A percentile compares a stretch with the other conserved stretches of the same genome.
These are phyloP conservation scores for Chernovozyma aurita DNA, from an alignment of 1,139 yeast genomes.

Conservation along the genomic window DNA sequence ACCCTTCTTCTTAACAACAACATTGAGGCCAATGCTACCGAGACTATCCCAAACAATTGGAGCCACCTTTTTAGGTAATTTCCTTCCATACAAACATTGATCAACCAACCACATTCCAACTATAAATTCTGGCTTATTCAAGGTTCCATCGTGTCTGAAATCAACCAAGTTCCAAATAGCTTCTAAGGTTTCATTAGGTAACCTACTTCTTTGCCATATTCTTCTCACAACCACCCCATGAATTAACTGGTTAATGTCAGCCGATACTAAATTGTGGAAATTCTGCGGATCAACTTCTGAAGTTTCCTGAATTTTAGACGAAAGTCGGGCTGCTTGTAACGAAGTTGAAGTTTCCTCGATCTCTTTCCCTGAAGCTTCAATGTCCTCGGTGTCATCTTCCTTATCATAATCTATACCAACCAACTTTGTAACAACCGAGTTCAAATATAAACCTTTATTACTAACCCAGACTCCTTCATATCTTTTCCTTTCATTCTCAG, in stretches of 20 bases:
- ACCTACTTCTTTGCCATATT: slow-evolving; percentile 73
- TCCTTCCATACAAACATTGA: slow-evolving; percentile 91
- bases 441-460: slow-evolving; percentile 65
- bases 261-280: slow-evolving; percentile 31
- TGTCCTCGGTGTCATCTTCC: slow-evolving; percentile 10
- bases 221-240: slow-evolving; percentile 69
- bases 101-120: slow-evolving; percentile 97
- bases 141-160: slow-evolving; percentile 66
- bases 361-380: slow-evolving; percentile 9
- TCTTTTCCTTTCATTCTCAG: slow-evolving; percentile 74
- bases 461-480: slow-evolving; percentile 95
- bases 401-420: slow-evolving; percentile 29
- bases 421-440: slow-evolving; percentile 31
- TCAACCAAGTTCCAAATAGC: slow-evolving; percentile 83
- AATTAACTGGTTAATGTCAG: slow-evolving; percentile 37
- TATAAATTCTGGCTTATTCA: slow-evolving; percentile 75
- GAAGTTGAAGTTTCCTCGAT: slow-evolving; percentile 13
- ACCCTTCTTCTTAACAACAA: slow-evolving; percentile 34
- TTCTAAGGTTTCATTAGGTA: slow-evolving; percentile 58
- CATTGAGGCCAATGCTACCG: slow-evolving; percentile 43
- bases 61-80: slow-evolving; percentile 65
- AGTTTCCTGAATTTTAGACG: slow-evolving; percentile 18
- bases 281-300: slow-evolving; percentile 17
- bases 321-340: slow-evolving; percentile 26
- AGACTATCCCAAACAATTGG: slow-evolving; percentile 64